Evolutionary conservation across 179 eudicot species (phyloP).

Genomic region (Silene noctiflora): DNA sequence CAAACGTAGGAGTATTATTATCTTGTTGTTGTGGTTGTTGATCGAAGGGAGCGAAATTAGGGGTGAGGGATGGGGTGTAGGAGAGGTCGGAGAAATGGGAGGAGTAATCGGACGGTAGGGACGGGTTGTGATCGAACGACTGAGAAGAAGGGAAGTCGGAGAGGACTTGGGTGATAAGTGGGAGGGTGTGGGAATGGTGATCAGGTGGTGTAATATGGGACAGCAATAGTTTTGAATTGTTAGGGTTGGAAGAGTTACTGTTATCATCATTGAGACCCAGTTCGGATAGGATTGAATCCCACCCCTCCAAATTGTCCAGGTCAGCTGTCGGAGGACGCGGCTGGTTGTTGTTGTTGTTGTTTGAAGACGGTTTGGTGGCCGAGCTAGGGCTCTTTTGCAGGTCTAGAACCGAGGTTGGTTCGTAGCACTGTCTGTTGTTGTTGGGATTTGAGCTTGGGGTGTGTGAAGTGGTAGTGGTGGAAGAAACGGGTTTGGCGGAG

Average conservation of each 20-base stretch:
- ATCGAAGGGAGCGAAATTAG: constrained; percentile 32
- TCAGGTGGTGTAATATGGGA: constrained; percentile 33
- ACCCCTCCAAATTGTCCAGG: constrained; percentile 61
- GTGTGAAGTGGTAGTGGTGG: background rate
- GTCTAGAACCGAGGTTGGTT: constrained; percentile 79
- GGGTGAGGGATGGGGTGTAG: background rate
- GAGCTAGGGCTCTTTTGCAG: constrained; percentile 64
- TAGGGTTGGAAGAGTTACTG: constrained; percentile 25
- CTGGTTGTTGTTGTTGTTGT: constrained; percentile 4
- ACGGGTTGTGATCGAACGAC: constrained; percentile 32
- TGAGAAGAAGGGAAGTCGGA: constrained; percentile 46
- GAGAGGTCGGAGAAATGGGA: constrained; percentile 26
- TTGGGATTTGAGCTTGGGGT: background rate
- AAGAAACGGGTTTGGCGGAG: constrained; percentile 22
- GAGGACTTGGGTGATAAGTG: constrained; percentile 26
- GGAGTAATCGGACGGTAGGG: constrained; percentile 23
- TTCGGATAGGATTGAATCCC: constrained; percentile 76
- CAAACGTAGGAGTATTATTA: constrained; percentile 17
- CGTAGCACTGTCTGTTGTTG: constrained; percentile 37
- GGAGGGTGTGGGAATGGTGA: constrained; percentile 14
- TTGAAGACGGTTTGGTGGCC: constrained; percentile 19
- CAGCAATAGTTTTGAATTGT: constrained; percentile 24
- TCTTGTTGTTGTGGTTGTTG: constrained; percentile 13
- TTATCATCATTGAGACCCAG: constrained; percentile 69
- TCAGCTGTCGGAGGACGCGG: constrained; percentile 25